These are phyloP conservation scores for Penicillium corylophilum DNA, from an alignment of 2,329 filamentous ascomycete species.

Conservation along the genomic window DNA sequence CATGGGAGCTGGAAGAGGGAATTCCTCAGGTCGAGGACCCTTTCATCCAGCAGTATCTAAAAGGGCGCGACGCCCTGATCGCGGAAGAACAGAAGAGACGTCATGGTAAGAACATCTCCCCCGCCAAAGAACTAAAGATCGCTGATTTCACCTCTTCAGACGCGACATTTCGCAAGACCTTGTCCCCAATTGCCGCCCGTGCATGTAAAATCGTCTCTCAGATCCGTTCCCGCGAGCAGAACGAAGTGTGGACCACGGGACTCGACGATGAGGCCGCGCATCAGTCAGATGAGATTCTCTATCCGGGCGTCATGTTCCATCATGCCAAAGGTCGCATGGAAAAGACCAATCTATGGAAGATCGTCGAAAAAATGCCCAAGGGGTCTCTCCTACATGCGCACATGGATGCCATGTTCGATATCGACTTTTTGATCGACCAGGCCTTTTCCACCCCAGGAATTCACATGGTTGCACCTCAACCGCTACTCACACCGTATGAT, in stretches of 20 bases:
- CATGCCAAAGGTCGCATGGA: slow-evolving; percentile 85
- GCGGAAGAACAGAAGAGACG: slow-evolving; percentile 77
- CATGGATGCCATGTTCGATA: slow-evolving; percentile 86
- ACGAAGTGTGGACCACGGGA: slow-evolving; percentile 71
- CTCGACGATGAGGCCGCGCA: slow-evolving; percentile 69
- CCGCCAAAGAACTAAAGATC: neutral
- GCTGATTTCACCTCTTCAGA: slow-evolving; percentile 17
- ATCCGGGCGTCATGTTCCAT: slow-evolving; percentile 91
- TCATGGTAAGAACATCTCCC: slow-evolving; percentile 59
- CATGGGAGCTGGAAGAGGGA: slow-evolving; percentile 44
- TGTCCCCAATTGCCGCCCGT: slow-evolving; percentile 75
- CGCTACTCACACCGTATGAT: slow-evolving; percentile 56
- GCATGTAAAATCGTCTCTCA: slow-evolving; percentile 77
- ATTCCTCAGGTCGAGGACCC: slow-evolving; percentile 60
- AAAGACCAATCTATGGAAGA: slow-evolving; percentile 77
- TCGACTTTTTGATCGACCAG: slow-evolving; percentile 73
- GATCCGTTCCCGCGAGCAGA: slow-evolving; percentile 75
- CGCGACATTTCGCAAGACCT: slow-evolving; percentile 42
- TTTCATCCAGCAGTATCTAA: slow-evolving; percentile 78
- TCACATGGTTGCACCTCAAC: slow-evolving; percentile 61
- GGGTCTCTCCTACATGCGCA: slow-evolving; percentile 72
- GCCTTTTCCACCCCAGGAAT: slow-evolving; percentile 71
- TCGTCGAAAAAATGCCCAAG: slow-evolving; percentile 84
- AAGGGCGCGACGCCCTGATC: slow-evolving; percentile 73
- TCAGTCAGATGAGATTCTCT: slow-evolving; percentile 62